These are phyloP conservation scores for Cordyceps farinosa DNA, from an alignment of 2,329 filamentous ascomycete species.

Conservation along the genomic window DNA sequence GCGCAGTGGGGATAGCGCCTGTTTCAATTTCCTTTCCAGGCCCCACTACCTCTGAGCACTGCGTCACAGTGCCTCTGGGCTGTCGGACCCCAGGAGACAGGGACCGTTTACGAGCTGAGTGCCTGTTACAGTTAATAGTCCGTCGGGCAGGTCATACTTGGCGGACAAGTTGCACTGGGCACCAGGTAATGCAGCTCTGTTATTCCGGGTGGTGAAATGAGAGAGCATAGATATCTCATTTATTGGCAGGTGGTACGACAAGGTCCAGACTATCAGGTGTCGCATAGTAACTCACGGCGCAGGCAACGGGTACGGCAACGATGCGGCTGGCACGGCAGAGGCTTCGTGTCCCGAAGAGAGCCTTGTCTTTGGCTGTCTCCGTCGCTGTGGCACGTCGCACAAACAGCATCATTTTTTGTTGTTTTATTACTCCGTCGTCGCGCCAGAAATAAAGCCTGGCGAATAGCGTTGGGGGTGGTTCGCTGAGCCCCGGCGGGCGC, in stretches of 20 bases:
- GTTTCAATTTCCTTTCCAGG: slow-evolving; percentile 19
- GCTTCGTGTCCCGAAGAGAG: not conserved
- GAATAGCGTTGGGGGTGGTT: slow-evolving; percentile 1
- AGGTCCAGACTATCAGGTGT: not conserved
- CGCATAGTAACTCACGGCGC: not conserved
- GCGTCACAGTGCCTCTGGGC: slow-evolving; percentile 10
- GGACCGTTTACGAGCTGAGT: not conserved
- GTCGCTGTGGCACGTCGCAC: not conserved
- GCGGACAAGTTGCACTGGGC: no score
- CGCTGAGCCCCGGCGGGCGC: not conserved
- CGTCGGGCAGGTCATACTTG: not conserved
- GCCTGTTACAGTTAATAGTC: not conserved
- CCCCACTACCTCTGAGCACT: slow-evolving; percentile 6
- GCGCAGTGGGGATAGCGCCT: slow-evolving; percentile 22
- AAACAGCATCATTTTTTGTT: not conserved
- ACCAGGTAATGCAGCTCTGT: no score
- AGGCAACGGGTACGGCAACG: not conserved
- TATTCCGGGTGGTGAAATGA: no score
- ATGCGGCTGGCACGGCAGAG: slow-evolving; percentile 10
- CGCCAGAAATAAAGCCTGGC: not conserved
- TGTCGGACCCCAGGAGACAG: not conserved
- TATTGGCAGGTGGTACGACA: not conserved
- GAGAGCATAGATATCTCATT: no score
- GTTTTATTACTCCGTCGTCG: not conserved
- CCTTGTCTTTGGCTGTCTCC: not conserved